phyloP scores from a whole-genome alignment of 2,329 filamentous ascomycete genomes.

The Aureobasidium sp. region DNA sequence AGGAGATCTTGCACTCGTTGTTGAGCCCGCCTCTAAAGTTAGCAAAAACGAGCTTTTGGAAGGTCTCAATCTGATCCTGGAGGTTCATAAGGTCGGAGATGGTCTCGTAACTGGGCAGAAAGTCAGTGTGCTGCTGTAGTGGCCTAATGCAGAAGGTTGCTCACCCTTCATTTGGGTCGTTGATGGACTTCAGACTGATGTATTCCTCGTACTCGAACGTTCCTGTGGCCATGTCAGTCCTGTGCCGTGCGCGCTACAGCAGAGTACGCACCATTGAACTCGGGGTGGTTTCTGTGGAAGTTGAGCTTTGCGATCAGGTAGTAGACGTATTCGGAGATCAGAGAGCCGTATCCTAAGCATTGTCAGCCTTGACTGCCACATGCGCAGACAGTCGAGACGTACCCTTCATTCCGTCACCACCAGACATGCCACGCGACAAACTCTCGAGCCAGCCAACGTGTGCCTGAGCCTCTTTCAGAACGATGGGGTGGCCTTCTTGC shows the following conservation, averaged over 20 bases:
- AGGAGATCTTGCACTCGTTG: conserved; percentile 94
- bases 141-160: not conserved
- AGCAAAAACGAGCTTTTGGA: conserved; percentile 97
- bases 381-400: not conserved
- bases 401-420: conserved; percentile 53
- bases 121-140: not conserved
- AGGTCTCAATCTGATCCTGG: conserved; percentile 96
- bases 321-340: conserved; percentile 95
- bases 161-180: conserved; percentile 88
- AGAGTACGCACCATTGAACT: conserved; percentile 61
- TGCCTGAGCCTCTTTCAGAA: conserved; percentile 78
- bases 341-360: conserved; percentile 63
- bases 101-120: conserved; percentile 58
- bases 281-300: conserved; percentile 95
- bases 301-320: conserved; percentile 88
- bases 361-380: conserved; percentile 9
- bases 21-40: conserved; percentile 87
- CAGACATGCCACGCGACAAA: conserved; percentile 72
- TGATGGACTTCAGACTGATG: conserved; percentile 94
- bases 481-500: conserved; percentile 88
- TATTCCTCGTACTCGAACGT: conserved; percentile 99
- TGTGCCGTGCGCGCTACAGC: too few species aligned
- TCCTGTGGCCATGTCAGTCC: conserved; percentile 42
- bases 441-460: conserved; percentile 90
- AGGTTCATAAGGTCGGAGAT: conserved; percentile 94